Percentiles rank a stretch among this genome's conserved stretches.
Evolutionary conservation across 768 basidiomycete genomes (phyloP).

Genomic region (Termitomyces sp.): DNA sequence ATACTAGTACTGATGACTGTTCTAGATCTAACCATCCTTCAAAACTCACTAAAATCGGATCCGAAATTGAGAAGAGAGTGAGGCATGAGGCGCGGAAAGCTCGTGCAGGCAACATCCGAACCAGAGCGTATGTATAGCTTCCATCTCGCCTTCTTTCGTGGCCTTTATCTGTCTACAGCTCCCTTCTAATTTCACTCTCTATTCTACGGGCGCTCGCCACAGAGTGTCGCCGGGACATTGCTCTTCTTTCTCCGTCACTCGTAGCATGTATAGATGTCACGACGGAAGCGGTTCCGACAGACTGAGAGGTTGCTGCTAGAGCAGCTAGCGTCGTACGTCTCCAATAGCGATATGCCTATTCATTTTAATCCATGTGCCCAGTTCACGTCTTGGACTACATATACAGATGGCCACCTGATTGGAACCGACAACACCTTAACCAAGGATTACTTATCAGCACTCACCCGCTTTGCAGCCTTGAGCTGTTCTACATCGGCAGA

Average conservation of each 20-base stretch:
- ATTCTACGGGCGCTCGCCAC: slow-evolving; percentile 78
- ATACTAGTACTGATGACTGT: neutral
- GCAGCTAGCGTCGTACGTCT: slow-evolving; percentile 73
- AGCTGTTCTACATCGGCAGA: slow-evolving; percentile 52
- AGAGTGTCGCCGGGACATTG: slow-evolving; percentile 83
- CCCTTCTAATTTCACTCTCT: slow-evolving; percentile 76
- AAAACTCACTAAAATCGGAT: slow-evolving; percentile 71
- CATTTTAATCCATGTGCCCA: slow-evolving; percentile 21
- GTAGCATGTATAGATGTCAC: slow-evolving; percentile 58
- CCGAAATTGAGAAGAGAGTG: slow-evolving; percentile 72
- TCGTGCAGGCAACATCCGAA: slow-evolving; percentile 66
- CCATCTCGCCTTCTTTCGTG: slow-evolving; percentile 1
- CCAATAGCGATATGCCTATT: neutral
- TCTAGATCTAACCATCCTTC: slow-evolving; percentile 66
- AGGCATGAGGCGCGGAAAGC: slow-evolving; percentile 62
- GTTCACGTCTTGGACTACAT: slow-evolving; percentile 92
- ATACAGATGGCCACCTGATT: slow-evolving; percentile 79
- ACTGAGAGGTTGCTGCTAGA: slow-evolving; percentile 72
- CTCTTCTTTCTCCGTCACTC: slow-evolving; percentile 65
- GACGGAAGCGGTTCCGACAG: slow-evolving; percentile 47
- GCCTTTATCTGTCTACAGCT: slow-evolving; percentile 31
- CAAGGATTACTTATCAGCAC: slow-evolving; percentile 59
- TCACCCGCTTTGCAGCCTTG: slow-evolving; percentile 59
- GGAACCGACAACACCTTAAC: slow-evolving; percentile 71
- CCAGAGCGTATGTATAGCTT: slow-evolving; percentile 60